A percentile compares a stretch with the other conserved stretches of the same genome.
These are phyloP conservation scores for Suhomyces sp. DNA, from an alignment of 805 yeast genomes.

Conservation along the genomic window DNA sequence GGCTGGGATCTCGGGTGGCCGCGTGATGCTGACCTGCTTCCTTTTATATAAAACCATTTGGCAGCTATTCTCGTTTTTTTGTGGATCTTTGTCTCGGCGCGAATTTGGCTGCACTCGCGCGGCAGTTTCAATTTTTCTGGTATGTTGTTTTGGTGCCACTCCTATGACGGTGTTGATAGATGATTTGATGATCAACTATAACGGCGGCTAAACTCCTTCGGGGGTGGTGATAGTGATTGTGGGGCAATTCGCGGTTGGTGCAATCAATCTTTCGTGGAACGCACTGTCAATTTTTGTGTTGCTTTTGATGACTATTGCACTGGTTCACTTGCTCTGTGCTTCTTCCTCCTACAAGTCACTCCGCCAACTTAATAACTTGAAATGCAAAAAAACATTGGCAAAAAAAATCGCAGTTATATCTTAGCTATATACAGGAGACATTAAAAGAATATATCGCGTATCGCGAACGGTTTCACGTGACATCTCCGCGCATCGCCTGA, in stretches of 20 bases:
- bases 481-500: background rate
- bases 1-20: slow-evolving; percentile 55
- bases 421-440: background rate
- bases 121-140: background rate
- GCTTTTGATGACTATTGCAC: background rate
- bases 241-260: background rate
- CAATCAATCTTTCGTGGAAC: background rate
- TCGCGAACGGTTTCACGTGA: background rate
- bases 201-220: background rate
- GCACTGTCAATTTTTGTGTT: background rate
- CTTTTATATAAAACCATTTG: slow-evolving; percentile 71
- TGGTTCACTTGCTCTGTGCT: background rate
- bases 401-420: slow-evolving; percentile 3
- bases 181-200: background rate
- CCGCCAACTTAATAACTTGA: background rate
- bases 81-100: background rate
- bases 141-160: background rate
- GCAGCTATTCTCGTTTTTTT: background rate
- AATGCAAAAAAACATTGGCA: background rate
- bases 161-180: background rate
- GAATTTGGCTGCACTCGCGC: background rate
- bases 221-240: background rate
- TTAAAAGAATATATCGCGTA: background rate
- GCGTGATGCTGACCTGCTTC: slow-evolving; percentile 60
- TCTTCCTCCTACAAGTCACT: background rate